phyloP scores from a whole-genome alignment of 768 basidiomycete genomes.

The Lentinula edodes region DNA sequence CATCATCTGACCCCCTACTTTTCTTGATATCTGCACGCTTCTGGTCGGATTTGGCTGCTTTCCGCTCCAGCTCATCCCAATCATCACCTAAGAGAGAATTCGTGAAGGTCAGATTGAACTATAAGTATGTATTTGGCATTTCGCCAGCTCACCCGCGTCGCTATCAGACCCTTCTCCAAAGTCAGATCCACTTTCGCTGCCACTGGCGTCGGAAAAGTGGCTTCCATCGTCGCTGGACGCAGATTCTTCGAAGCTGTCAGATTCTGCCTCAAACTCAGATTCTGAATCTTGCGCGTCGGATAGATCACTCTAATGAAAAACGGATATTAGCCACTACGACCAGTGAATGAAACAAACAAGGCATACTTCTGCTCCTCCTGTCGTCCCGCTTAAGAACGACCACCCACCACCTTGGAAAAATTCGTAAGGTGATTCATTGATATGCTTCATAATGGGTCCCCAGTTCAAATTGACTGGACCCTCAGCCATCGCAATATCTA shows the following conservation, averaged over 20 bases:
- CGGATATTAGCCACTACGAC: background rate
- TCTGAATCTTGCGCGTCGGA: constrained; percentile 45
- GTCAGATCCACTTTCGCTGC: constrained; percentile 64
- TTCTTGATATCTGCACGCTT: constrained; percentile 20
- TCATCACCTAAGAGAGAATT: constrained; percentile 59
- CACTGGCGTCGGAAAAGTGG: constrained; percentile 61
- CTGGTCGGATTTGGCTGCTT: constrained; percentile 69
- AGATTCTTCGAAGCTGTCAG: constrained; percentile 49
- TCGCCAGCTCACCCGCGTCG: constrained; percentile 41
- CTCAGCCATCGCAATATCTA: constrained; percentile 94
- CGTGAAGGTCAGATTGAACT: background rate
- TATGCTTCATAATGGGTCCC: constrained; percentile 97
- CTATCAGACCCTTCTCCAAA: constrained; percentile 52
- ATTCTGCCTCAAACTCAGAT: constrained; percentile 43
- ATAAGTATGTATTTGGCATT: constrained; percentile 15
- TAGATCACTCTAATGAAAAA: constrained; percentile 28
- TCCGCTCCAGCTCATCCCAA: constrained; percentile 93
- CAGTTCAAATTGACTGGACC: constrained; percentile 97
- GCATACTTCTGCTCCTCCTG: constrained; percentile 61
- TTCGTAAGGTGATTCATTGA: constrained; percentile 91
- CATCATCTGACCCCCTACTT: constrained; percentile 24
- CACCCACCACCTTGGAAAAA: constrained; percentile 98
- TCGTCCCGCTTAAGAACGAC: constrained; percentile 76
- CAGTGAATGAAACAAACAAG: background rate
- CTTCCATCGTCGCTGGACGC: constrained; percentile 55